phyloP scores from a whole-genome alignment of 2,329 filamentous ascomycete species.

The Fusarium siculi region DNA sequence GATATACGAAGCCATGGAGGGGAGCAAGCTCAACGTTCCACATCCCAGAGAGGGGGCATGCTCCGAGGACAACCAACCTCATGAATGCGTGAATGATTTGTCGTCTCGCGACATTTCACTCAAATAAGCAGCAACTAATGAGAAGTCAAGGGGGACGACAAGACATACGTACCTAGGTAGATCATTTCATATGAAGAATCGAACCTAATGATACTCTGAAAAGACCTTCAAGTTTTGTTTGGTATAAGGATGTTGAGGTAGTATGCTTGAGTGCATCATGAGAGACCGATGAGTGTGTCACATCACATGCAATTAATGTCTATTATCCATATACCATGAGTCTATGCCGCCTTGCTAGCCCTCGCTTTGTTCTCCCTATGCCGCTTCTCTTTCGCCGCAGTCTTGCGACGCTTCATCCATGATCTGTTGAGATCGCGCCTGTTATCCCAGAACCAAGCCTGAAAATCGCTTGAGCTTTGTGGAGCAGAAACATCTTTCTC shows the following conservation, averaged over 20 bases:
- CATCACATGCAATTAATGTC: constrained; percentile 12
- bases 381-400: constrained; percentile 72
- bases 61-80: constrained; percentile 49
- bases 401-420: constrained; percentile 73
- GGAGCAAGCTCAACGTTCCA: constrained; percentile 19
- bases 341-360: constrained; percentile 53
- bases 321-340: constrained; percentile 34
- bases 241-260: background rate
- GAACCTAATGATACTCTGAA: background rate
- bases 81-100: constrained; percentile 45
- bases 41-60: constrained; percentile 38
- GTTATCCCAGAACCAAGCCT: constrained; percentile 76
- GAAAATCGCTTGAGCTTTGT: constrained; percentile 62
- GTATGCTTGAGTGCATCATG: background rate
- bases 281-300: background rate
- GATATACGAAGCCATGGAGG: constrained; percentile 42
- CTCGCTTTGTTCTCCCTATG: constrained; percentile 72
- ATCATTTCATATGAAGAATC: background rate
- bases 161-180: constrained; percentile 5
- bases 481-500: constrained; percentile 36
- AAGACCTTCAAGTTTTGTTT: background rate
- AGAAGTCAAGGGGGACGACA: background rate
- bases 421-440: constrained; percentile 71
- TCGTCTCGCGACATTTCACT: constrained; percentile 21
- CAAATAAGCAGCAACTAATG: background rate